Evolutionary conservation across 2,329 filamentous ascomycete genomes (phyloP), one percentile per base, ranked within the genome.

Genomic region (Coniella lustricola): DNA sequence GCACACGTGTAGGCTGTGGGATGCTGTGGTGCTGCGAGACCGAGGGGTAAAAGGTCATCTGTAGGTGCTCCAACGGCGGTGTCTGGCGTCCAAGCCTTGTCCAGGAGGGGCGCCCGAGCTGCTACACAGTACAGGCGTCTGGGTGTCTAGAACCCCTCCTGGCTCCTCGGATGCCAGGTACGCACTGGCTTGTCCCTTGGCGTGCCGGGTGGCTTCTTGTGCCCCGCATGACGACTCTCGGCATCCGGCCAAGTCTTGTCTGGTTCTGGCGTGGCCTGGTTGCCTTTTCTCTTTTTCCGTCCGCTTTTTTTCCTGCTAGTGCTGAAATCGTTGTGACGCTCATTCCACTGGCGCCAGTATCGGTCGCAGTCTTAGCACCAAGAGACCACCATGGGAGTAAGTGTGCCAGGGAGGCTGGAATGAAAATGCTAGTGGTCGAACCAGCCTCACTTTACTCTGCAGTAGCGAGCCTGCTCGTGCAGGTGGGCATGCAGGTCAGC

Each of bases 371-470:
- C n/a, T 48, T 44, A 50, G 44, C 48, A 48, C 32, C 29, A 32
- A 21, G 34, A 40, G n/a, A n/a, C n/a, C n/a, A 31, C 25, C 22
- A 20, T 5, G 33, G 35, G 25, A 37, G 44, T 50, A 41, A 54
- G 48, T 55, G 54, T 51, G 22, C 40, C 25, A 48, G 44, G 41
- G 44, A 32, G 46, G 25, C 50, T 46, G 52, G 43, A 44, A 37
- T 48, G 44, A 33, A 46, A 35, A 29, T 17, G 25, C 25, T 29
- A 10, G 25, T 29, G 25, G 25, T 17, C 35, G 44, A 48, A 50
- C 51, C 55, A 56, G 55, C 55, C 55, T 56, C 54, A 54, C 51
- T 53, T 50, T 53, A 44, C 44, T 33, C 49, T 52, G 53, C 51
- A 56, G 48, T 46, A 54, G 48, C 49, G 49, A 52, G 21, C 38